These are phyloP conservation scores for Themeda triandra DNA, from an alignment of 176 grass and related monocot genomes.

Conservation along the genomic window DNA sequence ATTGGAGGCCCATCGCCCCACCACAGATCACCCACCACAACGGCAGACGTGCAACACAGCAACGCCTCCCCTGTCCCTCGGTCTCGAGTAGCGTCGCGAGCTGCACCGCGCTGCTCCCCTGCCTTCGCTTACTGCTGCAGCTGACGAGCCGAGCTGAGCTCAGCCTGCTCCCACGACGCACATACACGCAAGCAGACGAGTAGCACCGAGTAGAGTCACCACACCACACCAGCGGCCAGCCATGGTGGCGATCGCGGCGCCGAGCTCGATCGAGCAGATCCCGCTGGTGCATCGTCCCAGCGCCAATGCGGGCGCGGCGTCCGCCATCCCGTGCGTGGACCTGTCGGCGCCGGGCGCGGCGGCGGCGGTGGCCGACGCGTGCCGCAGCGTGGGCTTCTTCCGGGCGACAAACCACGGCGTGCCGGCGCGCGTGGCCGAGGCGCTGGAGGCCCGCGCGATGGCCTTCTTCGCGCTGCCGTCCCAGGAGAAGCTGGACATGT, in stretches of 20 bases:
- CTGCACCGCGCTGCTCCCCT: not conserved
- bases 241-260: conserved; percentile 36
- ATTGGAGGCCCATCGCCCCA: conserved; percentile 13
- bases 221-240: not conserved
- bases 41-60: conserved; percentile 4
- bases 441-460: conserved; percentile 50
- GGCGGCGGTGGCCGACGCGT: conserved; percentile 41
- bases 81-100: not conserved
- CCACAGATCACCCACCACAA: not conserved
- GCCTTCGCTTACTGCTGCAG: not conserved
- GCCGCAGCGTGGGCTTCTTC: conserved; percentile 69
- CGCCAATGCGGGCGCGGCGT: not conserved
- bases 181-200: not conserved
- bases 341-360: conserved; percentile 39
- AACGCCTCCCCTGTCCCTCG: not conserved
- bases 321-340: conserved; percentile 34
- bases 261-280: conserved; percentile 23
- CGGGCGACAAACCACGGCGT: conserved; percentile 74
- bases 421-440: conserved; percentile 31
- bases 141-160: not conserved
- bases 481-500: conserved; percentile 47
- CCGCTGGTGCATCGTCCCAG: conserved; percentile 11
- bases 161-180: not conserved
- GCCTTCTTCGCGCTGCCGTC: conserved; percentile 60
- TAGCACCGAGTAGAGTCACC: no score